Percentiles rank a stretch among this genome's conserved stretches.
Conservation (phyloP, 495 filamentous ascomycete genomes). For the Articulospora tetracladia region DNA sequence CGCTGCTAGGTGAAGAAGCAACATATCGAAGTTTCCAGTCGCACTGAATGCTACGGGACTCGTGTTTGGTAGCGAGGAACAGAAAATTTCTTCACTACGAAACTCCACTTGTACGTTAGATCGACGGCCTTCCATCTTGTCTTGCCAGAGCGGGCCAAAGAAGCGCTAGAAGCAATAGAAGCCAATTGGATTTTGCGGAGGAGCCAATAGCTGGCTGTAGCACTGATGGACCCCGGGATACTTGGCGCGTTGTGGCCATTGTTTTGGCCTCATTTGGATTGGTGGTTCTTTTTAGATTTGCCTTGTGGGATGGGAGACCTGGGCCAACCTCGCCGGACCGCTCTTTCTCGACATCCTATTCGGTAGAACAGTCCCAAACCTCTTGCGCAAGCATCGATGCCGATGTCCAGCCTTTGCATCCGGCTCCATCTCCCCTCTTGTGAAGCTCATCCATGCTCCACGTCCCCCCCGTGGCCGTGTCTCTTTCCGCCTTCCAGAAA, state of each 20-base stretch:
- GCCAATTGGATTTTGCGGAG: constrained; percentile 14
- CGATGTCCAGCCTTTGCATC: neutral
- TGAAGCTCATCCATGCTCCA: neutral
- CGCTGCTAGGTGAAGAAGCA: neutral
- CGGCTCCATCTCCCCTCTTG: neutral
- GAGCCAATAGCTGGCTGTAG: constrained; percentile 2
- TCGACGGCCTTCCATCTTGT: constrained; percentile 8
- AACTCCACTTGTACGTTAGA: neutral
- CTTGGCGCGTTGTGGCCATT: constrained; percentile 8
- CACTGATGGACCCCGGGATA: neutral
- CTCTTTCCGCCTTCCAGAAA: constrained; percentile 10
- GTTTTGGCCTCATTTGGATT: constrained; percentile 16
- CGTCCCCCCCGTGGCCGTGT: neutral
- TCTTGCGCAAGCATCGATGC: neutral
- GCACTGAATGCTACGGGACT: no score
- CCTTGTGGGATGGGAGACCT: neutral
- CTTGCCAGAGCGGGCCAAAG: constrained; percentile 6
- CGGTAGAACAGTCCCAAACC: neutral
- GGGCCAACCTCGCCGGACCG: neutral
- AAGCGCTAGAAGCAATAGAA: constrained; percentile 18
- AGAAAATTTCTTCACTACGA: neutral
- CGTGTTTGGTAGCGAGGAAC: neutral
- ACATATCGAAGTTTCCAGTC: no score
- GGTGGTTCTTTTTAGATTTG: constrained; percentile 2
- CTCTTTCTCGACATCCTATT: neutral